Evolutionary conservation across 2,329 filamentous ascomycete genomes (phyloP).

Genomic region (Monilinia vaccinii-corymbosi): DNA sequence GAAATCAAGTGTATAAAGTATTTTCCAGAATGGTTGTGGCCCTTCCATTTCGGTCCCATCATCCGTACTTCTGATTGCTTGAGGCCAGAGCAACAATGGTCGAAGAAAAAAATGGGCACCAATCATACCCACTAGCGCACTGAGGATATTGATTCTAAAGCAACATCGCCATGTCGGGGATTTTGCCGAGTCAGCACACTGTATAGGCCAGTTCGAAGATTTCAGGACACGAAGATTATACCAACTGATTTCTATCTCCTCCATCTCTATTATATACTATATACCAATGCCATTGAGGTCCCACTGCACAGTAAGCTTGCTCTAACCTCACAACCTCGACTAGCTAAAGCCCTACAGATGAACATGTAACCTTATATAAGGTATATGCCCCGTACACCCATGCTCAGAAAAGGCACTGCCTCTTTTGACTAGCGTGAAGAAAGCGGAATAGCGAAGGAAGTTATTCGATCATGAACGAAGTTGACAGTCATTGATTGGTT

Average conservation of each 20-base stretch:
- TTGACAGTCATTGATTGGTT: neutral
- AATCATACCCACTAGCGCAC: slow-evolving; percentile 42
- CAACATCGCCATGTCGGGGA: slow-evolving; percentile 67
- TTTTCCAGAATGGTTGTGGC: slow-evolving; percentile 25
- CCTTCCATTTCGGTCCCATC: slow-evolving; percentile 32
- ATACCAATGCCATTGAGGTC: no score
- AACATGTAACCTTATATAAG: neutral
- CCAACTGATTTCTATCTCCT: no score
- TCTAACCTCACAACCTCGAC: neutral
- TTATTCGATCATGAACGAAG: neutral
- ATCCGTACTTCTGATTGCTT: slow-evolving; percentile 35
- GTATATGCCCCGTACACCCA: neutral
- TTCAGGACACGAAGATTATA: no score
- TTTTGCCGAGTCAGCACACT: neutral
- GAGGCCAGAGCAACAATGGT: slow-evolving; percentile 47
- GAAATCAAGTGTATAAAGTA: slow-evolving; percentile 46
- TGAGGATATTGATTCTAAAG: slow-evolving; percentile 54
- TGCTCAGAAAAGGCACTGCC: neutral
- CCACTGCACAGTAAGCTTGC: no score
- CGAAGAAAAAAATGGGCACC: slow-evolving; percentile 48
- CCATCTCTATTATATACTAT: no score
- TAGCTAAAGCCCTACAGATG: neutral
- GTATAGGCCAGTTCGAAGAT: no score
- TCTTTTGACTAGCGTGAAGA: neutral
- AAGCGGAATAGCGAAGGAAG: neutral